phyloP scores from a whole-genome alignment of 768 basidiomycete genomes.

The Mycena galericulata region DNA sequence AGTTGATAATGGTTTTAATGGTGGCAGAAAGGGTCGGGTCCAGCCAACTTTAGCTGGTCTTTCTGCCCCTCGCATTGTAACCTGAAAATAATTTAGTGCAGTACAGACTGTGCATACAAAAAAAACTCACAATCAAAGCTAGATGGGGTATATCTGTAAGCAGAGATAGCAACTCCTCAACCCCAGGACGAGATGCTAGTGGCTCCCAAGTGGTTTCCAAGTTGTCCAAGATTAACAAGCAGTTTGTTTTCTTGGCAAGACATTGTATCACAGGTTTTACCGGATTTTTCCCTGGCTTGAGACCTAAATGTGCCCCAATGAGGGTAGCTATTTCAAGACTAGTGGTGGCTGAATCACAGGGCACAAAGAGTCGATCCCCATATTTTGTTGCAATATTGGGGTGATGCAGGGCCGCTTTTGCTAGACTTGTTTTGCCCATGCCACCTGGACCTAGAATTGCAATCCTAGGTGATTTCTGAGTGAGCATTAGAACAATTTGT shows the following conservation, averaged over 20 bases:
- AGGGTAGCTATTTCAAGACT: neutral
- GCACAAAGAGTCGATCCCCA: conserved; percentile 11
- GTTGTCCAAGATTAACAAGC: conserved; percentile 2
- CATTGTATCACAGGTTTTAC: neutral
- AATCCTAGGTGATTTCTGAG: neutral
- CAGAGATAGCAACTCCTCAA: neutral
- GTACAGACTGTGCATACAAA: neutral
- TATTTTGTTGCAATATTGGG: neutral
- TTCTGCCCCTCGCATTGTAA: conserved; percentile 1
- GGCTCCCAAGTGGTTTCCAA: conserved; percentile 6
- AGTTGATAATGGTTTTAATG: neutral
- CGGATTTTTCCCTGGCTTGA: neutral
- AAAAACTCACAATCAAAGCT: neutral
- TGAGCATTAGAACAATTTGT: neutral
- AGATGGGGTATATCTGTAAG: neutral
- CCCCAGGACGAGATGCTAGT: neutral
- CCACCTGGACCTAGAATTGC: neutral
- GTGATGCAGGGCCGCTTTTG: neutral
- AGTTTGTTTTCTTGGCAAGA: neutral
- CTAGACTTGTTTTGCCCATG: conserved; percentile 2
- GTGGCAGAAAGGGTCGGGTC: neutral
- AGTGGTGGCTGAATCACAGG: neutral
- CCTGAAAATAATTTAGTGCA: neutral
- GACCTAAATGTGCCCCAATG: conserved; percentile 21
- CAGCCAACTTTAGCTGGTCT: neutral